phyloP scores from a whole-genome alignment of 257 asterid species.

The Nicotiana noctiflora region DNA sequence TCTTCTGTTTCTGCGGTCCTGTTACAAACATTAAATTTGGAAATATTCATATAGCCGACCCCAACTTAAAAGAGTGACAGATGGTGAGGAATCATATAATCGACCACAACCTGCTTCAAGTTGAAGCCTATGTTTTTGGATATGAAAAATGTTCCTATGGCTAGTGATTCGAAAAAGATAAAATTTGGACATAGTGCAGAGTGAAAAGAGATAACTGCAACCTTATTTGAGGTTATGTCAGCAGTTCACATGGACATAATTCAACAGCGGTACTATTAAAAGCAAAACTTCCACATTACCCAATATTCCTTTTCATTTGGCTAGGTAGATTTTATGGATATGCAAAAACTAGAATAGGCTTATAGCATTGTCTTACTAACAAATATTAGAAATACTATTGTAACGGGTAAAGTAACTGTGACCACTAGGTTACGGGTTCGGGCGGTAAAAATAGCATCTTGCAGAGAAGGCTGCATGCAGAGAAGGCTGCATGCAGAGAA shows the following conservation, averaged over 20 bases:
- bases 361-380: neutral
- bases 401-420: neutral
- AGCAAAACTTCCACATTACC: neutral
- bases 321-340: neutral
- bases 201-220: neutral
- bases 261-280: neutral
- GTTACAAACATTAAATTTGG: constrained; percentile 6
- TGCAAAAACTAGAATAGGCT: neutral
- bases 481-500: no score
- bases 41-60: neutral
- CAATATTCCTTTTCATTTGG: neutral
- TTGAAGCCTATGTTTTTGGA: neutral
- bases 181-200: constrained; percentile 2
- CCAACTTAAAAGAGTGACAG: neutral
- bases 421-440: no score
- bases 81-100: neutral
- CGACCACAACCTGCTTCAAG: neutral
- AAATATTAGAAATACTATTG: neutral
- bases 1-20: constrained; percentile 69
- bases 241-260: neutral
- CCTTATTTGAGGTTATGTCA: neutral
- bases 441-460: no score
- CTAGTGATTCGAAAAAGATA: neutral
- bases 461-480: no score
- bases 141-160: neutral